Percentiles rank a stretch among this genome's conserved stretches.
Evolutionary conservation across 352 stramenopile species (phyloP).

Genomic region (Pythium brassicae): DNA sequence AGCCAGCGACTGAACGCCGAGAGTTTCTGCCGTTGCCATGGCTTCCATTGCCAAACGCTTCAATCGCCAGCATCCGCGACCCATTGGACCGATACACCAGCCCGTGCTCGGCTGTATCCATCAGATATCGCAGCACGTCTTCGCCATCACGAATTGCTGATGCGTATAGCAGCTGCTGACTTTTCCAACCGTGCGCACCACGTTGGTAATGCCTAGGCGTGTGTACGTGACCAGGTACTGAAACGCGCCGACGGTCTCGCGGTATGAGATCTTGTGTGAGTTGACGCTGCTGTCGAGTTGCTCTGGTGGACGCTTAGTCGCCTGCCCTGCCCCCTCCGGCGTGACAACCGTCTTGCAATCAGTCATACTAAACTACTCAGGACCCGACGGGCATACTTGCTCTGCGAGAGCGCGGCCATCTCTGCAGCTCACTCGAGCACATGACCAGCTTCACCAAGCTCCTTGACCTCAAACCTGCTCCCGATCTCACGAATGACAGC

Average conservation of each 20-base stretch:
- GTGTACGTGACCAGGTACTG: constrained; percentile 1
- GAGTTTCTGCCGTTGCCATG: not conserved
- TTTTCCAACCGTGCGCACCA: not conserved
- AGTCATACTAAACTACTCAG: too few species aligned
- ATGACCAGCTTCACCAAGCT: too few species aligned
- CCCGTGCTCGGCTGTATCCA: too few species aligned
- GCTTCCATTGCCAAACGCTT: not conserved
- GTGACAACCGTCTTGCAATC: too few species aligned
- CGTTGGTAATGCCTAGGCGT: not conserved
- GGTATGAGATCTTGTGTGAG: not conserved
- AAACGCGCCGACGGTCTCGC: not conserved
- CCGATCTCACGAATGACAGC: too few species aligned
- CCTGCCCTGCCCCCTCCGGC: too few species aligned
- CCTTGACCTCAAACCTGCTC: too few species aligned
- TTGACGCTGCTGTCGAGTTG: too few species aligned
- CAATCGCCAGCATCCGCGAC: not conserved
- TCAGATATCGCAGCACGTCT: not conserved
- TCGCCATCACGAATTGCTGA: not conserved
- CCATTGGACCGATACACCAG: too few species aligned
- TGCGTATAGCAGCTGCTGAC: not conserved
- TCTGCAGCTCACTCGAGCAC: not conserved
- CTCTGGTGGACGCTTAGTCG: too few species aligned
- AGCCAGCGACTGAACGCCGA: not conserved
- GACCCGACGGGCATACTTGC: too few species aligned
- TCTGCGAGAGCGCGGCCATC: too few species aligned